Percentiles rank a stretch among this genome's conserved stretches.
phyloP scores from a whole-genome alignment of 257 asterid genomes.

The Penstemon davidsonii region DNA sequence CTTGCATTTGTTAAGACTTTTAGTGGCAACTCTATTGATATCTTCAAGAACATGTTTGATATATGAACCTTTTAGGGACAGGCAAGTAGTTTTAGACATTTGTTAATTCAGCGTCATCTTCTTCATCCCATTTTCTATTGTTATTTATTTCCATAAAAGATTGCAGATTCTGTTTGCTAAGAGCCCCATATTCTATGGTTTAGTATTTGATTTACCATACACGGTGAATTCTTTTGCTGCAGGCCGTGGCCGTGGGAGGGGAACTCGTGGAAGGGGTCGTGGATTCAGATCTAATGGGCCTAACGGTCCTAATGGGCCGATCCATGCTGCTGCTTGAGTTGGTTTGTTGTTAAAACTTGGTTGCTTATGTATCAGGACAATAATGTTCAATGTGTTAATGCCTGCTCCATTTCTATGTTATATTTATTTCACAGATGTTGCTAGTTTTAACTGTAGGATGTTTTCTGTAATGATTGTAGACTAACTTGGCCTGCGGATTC shows the following conservation, averaged over 20 bases:
- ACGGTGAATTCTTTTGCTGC: constrained; percentile 20
- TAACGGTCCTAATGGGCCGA: not conserved
- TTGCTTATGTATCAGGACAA: constrained; percentile 20
- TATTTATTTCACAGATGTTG: constrained; percentile 23
- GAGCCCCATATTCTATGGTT: too few relatives aligned
- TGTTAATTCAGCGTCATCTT: constrained; percentile 11
- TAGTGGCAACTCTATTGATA: not conserved
- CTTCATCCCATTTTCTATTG: constrained; percentile 19
- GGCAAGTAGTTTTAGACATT: too few relatives aligned
- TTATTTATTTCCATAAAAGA: not conserved
- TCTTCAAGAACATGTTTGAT: too few relatives aligned
- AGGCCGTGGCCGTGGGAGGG: constrained; percentile 93
- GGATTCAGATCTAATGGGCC: constrained; percentile 69
- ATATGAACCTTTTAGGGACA: too few relatives aligned
- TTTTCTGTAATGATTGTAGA: constrained; percentile 34
- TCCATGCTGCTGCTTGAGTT: constrained; percentile 41
- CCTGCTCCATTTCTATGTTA: constrained; percentile 37
- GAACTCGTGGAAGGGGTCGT: constrained; percentile 75
- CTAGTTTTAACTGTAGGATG: constrained; percentile 43
- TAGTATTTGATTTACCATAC: not conserved
- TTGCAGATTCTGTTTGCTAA: not conserved
- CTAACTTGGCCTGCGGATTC: constrained; percentile 32
- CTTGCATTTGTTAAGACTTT: not conserved
- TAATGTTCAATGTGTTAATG: constrained; percentile 23
- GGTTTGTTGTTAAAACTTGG: constrained; percentile 37